Conservation (phyloP, 768 basidiomycete genomes). For the Tulasnella sp. region DNA sequence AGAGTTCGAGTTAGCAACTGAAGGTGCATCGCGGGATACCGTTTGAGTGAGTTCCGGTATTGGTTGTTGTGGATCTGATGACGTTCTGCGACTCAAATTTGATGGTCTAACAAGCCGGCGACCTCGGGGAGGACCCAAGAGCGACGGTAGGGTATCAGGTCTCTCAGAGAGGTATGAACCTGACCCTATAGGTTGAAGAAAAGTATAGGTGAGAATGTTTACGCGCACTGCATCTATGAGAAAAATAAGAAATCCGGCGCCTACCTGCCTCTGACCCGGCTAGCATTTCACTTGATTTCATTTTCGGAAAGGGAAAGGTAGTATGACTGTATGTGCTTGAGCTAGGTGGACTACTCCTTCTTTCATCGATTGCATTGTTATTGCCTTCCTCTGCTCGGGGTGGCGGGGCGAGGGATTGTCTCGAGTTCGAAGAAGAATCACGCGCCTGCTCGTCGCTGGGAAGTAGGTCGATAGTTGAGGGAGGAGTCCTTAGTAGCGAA, state of each 20-base stretch:
- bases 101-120: not conserved
- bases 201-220: not conserved
- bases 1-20: not conserved
- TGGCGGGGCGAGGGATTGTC: not conserved
- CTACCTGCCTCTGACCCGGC: not conserved
- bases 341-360: not conserved
- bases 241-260: not conserved
- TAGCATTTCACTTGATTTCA: not conserved
- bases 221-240: not conserved
- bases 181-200: not conserved
- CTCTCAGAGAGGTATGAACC: constrained; percentile 7
- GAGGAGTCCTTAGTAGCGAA: constrained; percentile 4
- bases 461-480: not conserved
- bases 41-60: not conserved
- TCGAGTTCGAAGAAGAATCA: not conserved
- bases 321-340: not conserved
- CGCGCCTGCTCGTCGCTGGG: not conserved
- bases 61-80: constrained; percentile 6
- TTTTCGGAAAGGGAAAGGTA: not conserved
- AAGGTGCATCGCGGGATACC: not conserved
- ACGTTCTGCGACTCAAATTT: not conserved
- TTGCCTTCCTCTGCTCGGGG: not conserved
- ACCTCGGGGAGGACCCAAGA: not conserved
- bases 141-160: constrained; percentile 8
- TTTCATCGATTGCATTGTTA: not conserved